These are phyloP conservation scores for Pythium dissimile DNA, from an alignment of 352 stramenopile genomes.

Conservation along the genomic window DNA sequence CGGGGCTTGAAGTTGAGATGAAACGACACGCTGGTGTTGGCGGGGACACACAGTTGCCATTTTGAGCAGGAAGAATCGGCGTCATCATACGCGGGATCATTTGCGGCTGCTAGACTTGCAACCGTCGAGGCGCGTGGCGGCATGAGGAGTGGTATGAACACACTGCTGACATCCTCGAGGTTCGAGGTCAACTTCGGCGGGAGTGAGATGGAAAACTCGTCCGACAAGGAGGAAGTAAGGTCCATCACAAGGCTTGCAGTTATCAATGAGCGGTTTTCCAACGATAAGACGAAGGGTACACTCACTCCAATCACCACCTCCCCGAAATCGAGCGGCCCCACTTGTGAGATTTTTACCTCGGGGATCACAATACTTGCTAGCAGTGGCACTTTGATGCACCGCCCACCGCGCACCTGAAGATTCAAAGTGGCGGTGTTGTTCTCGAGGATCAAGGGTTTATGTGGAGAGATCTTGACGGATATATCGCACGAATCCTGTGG, in stretches of 20 bases:
- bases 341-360: constrained; percentile 56
- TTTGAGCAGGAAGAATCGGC: constrained; percentile 33
- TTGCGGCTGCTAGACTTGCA: neutral
- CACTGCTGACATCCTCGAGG: constrained; percentile 75
- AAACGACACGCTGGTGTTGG: constrained; percentile 62
- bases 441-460: constrained; percentile 51
- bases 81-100: neutral
- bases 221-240: constrained; percentile 35
- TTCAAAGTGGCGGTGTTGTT: constrained; percentile 28
- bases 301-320: constrained; percentile 77
- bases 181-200: constrained; percentile 43
- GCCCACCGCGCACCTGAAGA: constrained; percentile 73
- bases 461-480: constrained; percentile 42
- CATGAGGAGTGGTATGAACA: constrained; percentile 63
- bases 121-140: neutral
- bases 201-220: constrained; percentile 69
- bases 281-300: constrained; percentile 48
- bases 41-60: constrained; percentile 74
- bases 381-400: constrained; percentile 63
- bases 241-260: constrained; percentile 75
- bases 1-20: constrained; percentile 75
- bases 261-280: constrained; percentile 85
- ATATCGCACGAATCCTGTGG: constrained; percentile 56
- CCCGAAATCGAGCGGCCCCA: constrained; percentile 59
- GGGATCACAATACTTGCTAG: constrained; percentile 69